Evolutionary conservation across 768 basidiomycete genomes (phyloP), one percentile per base, ranked within the genome.

Genomic region (Tulasnella sp.): DNA sequence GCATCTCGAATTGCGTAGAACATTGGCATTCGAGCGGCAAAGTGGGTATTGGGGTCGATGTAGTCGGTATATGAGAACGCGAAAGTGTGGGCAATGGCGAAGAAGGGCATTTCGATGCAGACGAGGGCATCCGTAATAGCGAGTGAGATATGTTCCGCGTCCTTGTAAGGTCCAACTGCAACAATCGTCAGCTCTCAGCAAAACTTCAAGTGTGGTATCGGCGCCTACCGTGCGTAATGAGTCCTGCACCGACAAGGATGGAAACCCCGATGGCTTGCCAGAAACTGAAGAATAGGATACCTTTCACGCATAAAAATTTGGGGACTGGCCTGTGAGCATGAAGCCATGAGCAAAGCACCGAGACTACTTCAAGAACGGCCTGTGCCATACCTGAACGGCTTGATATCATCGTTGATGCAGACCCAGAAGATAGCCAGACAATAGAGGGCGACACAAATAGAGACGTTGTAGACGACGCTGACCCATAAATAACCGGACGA

Each of bases 241-340:
- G 89, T 12, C 92, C 89, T 0, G 92, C 88, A 2, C 95, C 93
- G 72, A 97, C 97, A 24, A 98, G 89, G 82, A 94, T 89, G 40
- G 96, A 96, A 74, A 99, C 90, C 71, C 83, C 90, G 74, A 97
- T 89, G 31, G 93, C 91, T 84, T 99, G 98, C 98, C 98, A 99
- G 87, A 99, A 99, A 1, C 94, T 96, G 85, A 98, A 97, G 88
- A 98, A 98, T 31, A 99, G 88, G 82, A 99, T 96, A 71, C 97
- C 97, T 84, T 99, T 99, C 82, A 99, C 96, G 84, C 96, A 99
- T 38, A 99, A 91, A 86, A 99, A 99, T 85, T 99, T 99, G 3
- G 98, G 96, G 82, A 97, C 90, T 0, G 96, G 96, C 16, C 97
- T 86, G 80, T 76, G 5, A 4, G 40, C 38, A 71, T 10, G 56